Percentiles rank a stretch among this genome's conserved stretches.
Conservation (phyloP, 2,329 filamentous ascomycete genomes). For the Didymella segeticola region DNA sequence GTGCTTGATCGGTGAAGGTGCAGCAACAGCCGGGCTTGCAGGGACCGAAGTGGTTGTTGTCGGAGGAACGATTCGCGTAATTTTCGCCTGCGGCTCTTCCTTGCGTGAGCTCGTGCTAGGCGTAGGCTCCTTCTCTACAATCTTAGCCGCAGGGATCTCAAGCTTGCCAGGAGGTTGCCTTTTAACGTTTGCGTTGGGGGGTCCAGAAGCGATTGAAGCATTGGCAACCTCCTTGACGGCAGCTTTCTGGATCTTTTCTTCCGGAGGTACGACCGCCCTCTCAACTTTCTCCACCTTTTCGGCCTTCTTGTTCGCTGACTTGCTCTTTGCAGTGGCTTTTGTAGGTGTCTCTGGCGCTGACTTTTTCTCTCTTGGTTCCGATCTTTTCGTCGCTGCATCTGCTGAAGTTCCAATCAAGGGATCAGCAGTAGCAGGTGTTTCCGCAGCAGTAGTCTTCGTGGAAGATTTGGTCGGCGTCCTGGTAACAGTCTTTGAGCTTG, state of each 20-base stretch:
- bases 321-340: conserved; percentile 31
- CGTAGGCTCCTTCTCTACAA: conserved; percentile 27
- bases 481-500: conserved; percentile 15
- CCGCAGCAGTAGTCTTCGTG: conserved; percentile 17
- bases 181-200: conserved; percentile 31
- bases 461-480: conserved; percentile 31
- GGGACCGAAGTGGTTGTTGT: conserved; percentile 58
- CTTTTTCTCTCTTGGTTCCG: conserved; percentile 29
- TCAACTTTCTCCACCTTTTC: conserved; percentile 11
- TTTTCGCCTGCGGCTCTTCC: conserved; percentile 34
- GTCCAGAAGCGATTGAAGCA: conserved; percentile 11
- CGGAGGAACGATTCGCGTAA: conserved; percentile 31
- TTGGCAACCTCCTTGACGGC: conserved; percentile 22
- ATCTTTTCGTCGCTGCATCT: conserved; percentile 1
- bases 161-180: conserved; percentile 56
- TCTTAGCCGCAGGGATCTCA: conserved; percentile 52
- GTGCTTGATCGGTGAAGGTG: conserved; percentile 53
- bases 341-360: conserved; percentile 13
- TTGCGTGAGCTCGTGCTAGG: conserved; percentile 25
- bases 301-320: conserved; percentile 26
- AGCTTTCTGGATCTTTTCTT: conserved; percentile 20
- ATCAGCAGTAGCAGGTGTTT: conserved; percentile 21
- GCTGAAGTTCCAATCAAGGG: conserved; percentile 16
- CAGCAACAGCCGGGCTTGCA: conserved; percentile 61
- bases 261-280: conserved; percentile 11